Evolutionary conservation across 192 early-diverging fungal genomes (phyloP).

Genomic region (Backusella liffmaniae): DNA sequence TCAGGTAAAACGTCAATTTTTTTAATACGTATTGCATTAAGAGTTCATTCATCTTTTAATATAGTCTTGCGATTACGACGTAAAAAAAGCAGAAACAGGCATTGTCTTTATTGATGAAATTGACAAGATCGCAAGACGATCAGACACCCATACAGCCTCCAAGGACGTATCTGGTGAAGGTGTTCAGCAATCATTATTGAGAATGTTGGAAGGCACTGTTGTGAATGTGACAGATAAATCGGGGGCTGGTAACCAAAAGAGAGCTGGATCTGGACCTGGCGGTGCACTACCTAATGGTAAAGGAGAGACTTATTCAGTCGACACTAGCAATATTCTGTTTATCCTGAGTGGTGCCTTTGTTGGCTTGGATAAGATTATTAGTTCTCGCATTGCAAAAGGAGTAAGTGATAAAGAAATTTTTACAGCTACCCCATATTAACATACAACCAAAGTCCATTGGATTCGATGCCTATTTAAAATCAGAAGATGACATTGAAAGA

Average conservation of each 20-base stretch:
- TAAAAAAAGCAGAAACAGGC: slow-evolving; percentile 79
- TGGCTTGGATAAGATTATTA: slow-evolving; percentile 78
- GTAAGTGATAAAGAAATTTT: slow-evolving; percentile 16
- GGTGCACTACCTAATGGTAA: slow-evolving; percentile 44
- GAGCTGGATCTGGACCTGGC: slow-evolving; percentile 17
- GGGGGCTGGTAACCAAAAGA: slow-evolving; percentile 46
- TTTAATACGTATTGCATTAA: not conserved
- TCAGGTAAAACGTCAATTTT: slow-evolving; percentile 45
- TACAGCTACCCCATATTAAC: too few relatives aligned
- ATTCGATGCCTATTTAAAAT: slow-evolving; percentile 55
- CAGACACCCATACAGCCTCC: slow-evolving; percentile 69
- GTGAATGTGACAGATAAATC: slow-evolving; percentile 85
- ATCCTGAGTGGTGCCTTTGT: slow-evolving; percentile 89
- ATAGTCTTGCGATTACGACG: slow-evolving; percentile 82
- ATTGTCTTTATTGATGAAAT: slow-evolving; percentile 94
- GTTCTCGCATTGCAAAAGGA: slow-evolving; percentile 75
- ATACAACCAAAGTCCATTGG: slow-evolving; percentile 58
- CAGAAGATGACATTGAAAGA: slow-evolving; percentile 14
- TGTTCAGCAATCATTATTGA: slow-evolving; percentile 83
- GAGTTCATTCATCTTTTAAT: too few relatives aligned
- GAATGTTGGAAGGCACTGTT: slow-evolving; percentile 88
- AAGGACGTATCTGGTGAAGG: slow-evolving; percentile 92
- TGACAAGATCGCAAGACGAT: slow-evolving; percentile 84
- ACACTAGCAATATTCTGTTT: slow-evolving; percentile 91
- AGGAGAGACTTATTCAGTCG: slow-evolving; percentile 82